phyloP scores from a whole-genome alignment of 2,329 filamentous ascomycete genomes.

The Bipolaris victoriae region DNA sequence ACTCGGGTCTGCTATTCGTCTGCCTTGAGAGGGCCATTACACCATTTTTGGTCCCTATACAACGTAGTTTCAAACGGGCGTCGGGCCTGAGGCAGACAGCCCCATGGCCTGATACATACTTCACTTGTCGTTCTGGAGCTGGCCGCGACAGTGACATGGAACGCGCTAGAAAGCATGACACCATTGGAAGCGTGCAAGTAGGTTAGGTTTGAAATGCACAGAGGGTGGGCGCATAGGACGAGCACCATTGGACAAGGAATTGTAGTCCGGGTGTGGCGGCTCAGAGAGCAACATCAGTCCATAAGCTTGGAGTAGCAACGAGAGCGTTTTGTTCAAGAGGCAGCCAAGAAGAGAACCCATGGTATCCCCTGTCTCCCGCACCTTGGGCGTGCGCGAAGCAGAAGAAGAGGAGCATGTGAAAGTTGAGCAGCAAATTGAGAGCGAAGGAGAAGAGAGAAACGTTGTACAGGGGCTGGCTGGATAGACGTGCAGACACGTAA shows the following conservation, averaged over 20 bases:
- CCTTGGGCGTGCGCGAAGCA: background rate
- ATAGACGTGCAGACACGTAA: background rate
- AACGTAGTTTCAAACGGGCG: background rate
- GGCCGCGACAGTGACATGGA: background rate
- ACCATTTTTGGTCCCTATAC: background rate
- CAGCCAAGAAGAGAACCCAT: background rate
- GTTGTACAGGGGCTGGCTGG: background rate
- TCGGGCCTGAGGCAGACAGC: background rate
- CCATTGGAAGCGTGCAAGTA: background rate
- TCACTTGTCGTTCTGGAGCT: background rate
- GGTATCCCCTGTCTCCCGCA: background rate
- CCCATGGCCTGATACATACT: background rate
- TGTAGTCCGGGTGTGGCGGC: background rate
- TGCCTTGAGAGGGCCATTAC: background rate
- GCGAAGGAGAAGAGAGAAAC: background rate
- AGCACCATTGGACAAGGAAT: background rate
- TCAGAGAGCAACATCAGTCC: background rate
- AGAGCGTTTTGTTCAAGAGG: background rate
- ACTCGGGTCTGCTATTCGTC: background rate
- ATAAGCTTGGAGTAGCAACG: background rate
- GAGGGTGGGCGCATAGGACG: background rate
- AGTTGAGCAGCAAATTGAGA: background rate
- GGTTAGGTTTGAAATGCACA: no score
- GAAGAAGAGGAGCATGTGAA: background rate
- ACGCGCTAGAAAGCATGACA: background rate